These are phyloP conservation scores for Gleditsia sinensis DNA, from an alignment of 306 rosid genomes.

Conservation along the genomic window DNA sequence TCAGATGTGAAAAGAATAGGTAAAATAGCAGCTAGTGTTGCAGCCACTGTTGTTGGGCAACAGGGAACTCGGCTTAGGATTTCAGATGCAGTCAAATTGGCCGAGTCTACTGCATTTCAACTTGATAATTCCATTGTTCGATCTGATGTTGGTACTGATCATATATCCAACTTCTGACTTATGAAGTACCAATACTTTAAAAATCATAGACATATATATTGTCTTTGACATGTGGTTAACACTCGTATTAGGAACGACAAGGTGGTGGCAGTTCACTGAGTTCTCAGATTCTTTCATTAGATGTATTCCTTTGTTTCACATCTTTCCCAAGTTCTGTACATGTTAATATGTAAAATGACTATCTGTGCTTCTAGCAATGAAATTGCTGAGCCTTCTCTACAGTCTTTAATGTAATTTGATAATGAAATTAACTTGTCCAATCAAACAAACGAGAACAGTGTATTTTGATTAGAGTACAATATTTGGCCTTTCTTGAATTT, in stretches of 20 bases:
- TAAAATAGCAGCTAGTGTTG: conserved; percentile 74
- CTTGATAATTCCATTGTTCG: conserved; percentile 39
- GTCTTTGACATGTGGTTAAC: no score
- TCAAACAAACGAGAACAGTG: no score
- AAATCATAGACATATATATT: no score
- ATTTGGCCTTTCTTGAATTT: no score
- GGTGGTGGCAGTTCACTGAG: conserved; percentile 22
- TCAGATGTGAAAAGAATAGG: conserved; percentile 85
- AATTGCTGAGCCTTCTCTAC: conserved; percentile 22
- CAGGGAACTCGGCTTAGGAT: conserved; percentile 88
- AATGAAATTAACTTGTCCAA: neutral
- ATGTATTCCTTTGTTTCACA: conserved; percentile 36
- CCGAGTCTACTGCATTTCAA: conserved; percentile 57
- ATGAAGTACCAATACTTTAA: no score
- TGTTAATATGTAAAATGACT: conserved; percentile 14
- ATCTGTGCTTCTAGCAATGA: conserved; percentile 30
- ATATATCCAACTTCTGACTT: conserved; percentile 67
- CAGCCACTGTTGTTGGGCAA: conserved; percentile 91
- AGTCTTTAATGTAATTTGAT: neutral
- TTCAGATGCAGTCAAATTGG: conserved; percentile 77
- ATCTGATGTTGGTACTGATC: conserved; percentile 80
- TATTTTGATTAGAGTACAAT: no score
- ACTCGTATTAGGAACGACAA: no score
- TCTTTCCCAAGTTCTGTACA: conserved; percentile 35
- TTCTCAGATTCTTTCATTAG: conserved; percentile 38